These are phyloP conservation scores for Hyphodiscus hymeniophilus DNA, from an alignment of 495 filamentous ascomycete genomes.

Conservation along the genomic window DNA sequence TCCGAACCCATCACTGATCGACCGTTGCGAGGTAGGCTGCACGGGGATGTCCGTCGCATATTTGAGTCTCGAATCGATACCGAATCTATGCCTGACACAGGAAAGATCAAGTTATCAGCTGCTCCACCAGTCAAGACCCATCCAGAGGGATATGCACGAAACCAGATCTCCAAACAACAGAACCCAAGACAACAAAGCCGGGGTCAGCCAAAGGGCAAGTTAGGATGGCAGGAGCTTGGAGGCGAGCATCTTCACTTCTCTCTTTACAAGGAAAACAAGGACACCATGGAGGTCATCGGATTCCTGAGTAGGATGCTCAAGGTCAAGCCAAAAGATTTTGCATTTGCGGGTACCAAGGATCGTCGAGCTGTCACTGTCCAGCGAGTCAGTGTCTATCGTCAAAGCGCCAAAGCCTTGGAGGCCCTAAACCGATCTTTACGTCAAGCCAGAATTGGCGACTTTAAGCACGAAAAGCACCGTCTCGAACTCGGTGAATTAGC, in stretches of 20 bases:
- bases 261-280: constrained; percentile 95
- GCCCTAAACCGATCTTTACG: constrained; percentile 53
- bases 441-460: constrained; percentile 63
- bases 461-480: constrained; percentile 57
- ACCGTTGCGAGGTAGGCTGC: constrained; percentile 52
- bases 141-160: constrained; percentile 10
- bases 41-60: constrained; percentile 55
- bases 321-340: constrained; percentile 59
- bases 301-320: constrained; percentile 62
- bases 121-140: constrained; percentile 28
- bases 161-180: no score
- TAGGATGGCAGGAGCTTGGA: constrained; percentile 38
- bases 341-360: constrained; percentile 93
- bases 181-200: constrained; percentile 14
- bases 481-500: constrained; percentile 74
- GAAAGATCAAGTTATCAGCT: constrained; percentile 51
- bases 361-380: constrained; percentile 82
- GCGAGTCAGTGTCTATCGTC: constrained; percentile 62
- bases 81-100: constrained; percentile 41
- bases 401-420: constrained; percentile 54
- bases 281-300: constrained; percentile 87
- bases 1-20: constrained; percentile 43
- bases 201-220: constrained; percentile 16
- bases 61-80: constrained; percentile 63
- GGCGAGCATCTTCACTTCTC: constrained; percentile 86